Conservation (phyloP, 441 rosid genomes). For the Macaranga tanarius region DNA sequence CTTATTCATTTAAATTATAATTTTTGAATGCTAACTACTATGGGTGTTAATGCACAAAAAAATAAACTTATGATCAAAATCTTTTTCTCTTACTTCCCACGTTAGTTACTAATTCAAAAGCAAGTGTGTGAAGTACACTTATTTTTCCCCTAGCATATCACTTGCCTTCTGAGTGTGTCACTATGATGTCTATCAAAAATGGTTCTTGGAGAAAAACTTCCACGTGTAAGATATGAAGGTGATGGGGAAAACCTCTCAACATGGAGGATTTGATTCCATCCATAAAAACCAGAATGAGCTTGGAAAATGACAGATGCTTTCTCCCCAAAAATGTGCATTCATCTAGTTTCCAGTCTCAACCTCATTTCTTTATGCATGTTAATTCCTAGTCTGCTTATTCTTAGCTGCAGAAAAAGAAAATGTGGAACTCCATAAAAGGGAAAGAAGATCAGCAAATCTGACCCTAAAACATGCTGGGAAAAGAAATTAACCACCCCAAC, state of each 20-base stretch:
- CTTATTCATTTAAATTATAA: no score
- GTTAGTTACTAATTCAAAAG: no score
- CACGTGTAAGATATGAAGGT: neutral
- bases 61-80: no score
- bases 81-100: no score
- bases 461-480: no score
- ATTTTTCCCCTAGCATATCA: neutral
- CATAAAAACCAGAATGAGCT: neutral
- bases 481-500: no score
- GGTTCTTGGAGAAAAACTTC: neutral
- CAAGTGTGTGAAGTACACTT: neutral
- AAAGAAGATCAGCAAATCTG: neutral
- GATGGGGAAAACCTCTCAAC: neutral
- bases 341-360: neutral
- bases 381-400: neutral
- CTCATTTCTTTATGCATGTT: neutral
- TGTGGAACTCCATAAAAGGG: neutral
- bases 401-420: neutral
- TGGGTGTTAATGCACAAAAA: no score
- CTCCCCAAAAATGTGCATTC: neutral
- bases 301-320: neutral
- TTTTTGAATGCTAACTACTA: no score
- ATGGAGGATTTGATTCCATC: neutral
- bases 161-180: neutral
- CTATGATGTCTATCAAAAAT: neutral